Percentiles rank a stretch among this genome's conserved stretches.
phyloP scores from a whole-genome alignment of 805 yeast genomes.

The Kodamaea restingae region DNA sequence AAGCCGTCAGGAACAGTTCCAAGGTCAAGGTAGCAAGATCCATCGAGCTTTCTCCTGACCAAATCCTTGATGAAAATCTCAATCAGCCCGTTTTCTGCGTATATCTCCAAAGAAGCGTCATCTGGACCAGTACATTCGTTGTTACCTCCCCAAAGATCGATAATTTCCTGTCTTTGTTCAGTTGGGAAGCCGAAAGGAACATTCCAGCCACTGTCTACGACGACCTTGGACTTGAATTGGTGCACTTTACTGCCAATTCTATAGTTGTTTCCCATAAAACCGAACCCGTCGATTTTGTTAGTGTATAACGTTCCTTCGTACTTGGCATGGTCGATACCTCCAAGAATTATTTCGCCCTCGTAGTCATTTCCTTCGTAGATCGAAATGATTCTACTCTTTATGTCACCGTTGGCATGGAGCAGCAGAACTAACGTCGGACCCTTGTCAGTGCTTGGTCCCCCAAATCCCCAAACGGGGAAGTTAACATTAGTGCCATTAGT shows the following conservation, averaged over 20 bases:
- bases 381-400: conserved; percentile 55
- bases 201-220: conserved; percentile 1
- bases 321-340: conserved; percentile 14
- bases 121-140: not conserved
- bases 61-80: not conserved
- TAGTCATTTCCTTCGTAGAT: conserved; percentile 46
- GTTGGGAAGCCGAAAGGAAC: not conserved
- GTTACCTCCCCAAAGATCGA: not conserved
- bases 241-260: not conserved
- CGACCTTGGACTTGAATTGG: not conserved
- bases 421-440: conserved; percentile 67
- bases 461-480: conserved; percentile 6
- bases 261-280: not conserved
- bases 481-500: not conserved
- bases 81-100: conserved; percentile 1
- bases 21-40: not conserved
- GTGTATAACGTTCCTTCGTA: conserved; percentile 15
- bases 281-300: not conserved
- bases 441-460: conserved; percentile 18
- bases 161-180: not conserved
- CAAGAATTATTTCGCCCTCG: conserved; percentile 12
- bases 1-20: not conserved
- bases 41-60: not conserved
- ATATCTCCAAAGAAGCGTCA: not conserved
- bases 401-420: conserved; percentile 55